A percentile compares a stretch with the other conserved stretches of the same genome.
Evolutionary conservation across 2,329 filamentous ascomycete species (phyloP).

Genomic region (Aspergillus cejpii): DNA sequence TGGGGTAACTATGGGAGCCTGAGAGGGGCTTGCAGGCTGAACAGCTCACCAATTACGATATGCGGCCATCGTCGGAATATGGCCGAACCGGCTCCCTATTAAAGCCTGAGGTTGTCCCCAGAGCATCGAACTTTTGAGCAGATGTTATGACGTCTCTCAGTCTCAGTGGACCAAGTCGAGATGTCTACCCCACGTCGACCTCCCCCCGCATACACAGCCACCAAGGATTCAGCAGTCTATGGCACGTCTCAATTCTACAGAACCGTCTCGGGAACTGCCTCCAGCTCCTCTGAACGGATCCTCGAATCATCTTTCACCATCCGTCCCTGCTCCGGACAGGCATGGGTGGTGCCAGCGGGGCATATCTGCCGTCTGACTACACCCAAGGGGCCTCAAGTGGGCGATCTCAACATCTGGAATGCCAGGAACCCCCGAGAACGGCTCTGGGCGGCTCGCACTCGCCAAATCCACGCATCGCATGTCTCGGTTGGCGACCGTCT

Average conservation of each 20-base stretch:
- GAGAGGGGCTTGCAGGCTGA: conserved; percentile 1
- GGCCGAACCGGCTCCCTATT: not conserved
- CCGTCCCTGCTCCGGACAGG: conserved; percentile 65
- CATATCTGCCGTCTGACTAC: conserved; percentile 67
- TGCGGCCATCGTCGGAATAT: not conserved
- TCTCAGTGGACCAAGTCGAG: conserved; percentile 4
- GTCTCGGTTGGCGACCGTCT: conserved; percentile 64
- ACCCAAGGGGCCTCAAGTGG: conserved; percentile 70
- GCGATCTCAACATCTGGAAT: conserved; percentile 79
- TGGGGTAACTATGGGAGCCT: too few relatives aligned
- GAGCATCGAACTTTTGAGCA: not conserved
- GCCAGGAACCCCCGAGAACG: conserved; percentile 67
- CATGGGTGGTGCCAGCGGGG: conserved; percentile 64
- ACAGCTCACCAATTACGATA: too few relatives aligned
- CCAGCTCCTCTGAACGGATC: conserved; percentile 22
- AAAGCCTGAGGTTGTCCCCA: not conserved
- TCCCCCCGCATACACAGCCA: conserved; percentile 36
- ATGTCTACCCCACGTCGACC: conserved; percentile 30
- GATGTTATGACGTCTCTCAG: conserved; percentile 1
- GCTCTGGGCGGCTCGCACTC: conserved; percentile 74
- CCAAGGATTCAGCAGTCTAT: conserved; percentile 31
- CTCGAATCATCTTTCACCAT: conserved; percentile 51
- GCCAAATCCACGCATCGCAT: conserved; percentile 71
- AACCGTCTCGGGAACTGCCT: conserved; percentile 33
- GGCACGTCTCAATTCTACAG: conserved; percentile 33